Base-by-base conservation (phyloP, 2,329 filamentous ascomycete species). In the Hymenoscyphus salicellus region DNA sequence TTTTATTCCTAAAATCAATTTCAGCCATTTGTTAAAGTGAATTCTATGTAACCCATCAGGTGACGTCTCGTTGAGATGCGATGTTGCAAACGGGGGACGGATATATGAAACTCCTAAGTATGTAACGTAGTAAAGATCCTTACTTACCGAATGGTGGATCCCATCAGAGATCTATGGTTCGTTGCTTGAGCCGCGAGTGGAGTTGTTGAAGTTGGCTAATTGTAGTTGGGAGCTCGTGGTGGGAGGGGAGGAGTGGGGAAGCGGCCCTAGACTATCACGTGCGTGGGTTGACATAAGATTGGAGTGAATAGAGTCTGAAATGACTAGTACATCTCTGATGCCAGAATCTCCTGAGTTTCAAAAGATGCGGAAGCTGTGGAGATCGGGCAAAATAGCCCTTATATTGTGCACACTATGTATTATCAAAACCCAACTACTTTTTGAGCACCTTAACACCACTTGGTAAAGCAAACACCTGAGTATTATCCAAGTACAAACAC, bases 381-480 rank as follows among this genome's bases (percentile, higher is more conserved):
- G 33, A 36, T 11, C 7, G 10, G 14, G 33, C 33, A 11, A 36
- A 36, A 5, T 33, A 8, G 6, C 7, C 32, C 10, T 33, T 5
- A 36, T 36, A 11, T 36, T 36, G 8, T 36, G 33, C 10, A 36
- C 7, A 36, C 10, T 36, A 36, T 36, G 10, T 36, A 36, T 14
- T 36, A 33, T 30, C 14, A 20, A 17, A 11, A 16, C 1, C 36
- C 14, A 58, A 14, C 46, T 63, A 55, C 23, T 30, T 57, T 61
- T 62, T 63, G 41, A 70, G 32, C 20, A 71, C 65, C 17, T 63
- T 73, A 74, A 70, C 80, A 74, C 81, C 81, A 67, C 78, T 77
- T 0, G 81, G 81, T 43, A 83, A 70, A 14, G 75, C 79, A 68
- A 82, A 74, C 10, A 83, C 81, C 71, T 83, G 81, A 57, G 72